Conservation (phyloP, 75 land plant genomes). For the Isoetes taiwanensis region DNA sequence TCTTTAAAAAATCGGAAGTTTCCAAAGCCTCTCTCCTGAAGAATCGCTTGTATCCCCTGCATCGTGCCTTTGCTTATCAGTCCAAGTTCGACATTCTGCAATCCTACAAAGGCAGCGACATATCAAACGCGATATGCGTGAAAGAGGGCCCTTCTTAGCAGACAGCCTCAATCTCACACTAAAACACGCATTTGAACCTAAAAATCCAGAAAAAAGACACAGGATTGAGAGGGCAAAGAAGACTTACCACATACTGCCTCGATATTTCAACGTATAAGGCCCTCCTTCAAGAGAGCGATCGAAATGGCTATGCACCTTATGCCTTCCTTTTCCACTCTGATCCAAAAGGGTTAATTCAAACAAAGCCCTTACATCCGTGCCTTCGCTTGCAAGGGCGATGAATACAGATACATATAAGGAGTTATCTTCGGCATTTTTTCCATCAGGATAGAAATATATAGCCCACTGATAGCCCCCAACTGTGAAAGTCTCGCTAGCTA, state of each 20-base stretch:
- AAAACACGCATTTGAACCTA: background rate
- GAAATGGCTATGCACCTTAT: constrained; percentile 68
- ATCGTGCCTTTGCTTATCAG: no score
- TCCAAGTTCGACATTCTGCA: no score
- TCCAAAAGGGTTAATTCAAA: constrained; percentile 65
- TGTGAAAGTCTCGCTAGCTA: constrained; percentile 63
- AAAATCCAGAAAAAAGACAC: background rate
- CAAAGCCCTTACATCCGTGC: constrained; percentile 72
- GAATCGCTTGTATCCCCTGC: constrained; percentile 8
- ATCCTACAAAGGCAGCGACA: no score
- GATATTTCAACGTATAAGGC: constrained; percentile 65
- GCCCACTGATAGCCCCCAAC: constrained; percentile 78
- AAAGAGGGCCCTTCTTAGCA: no score
- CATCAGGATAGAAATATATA: constrained; percentile 71
- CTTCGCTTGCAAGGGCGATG: constrained; percentile 68
- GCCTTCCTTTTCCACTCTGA: constrained; percentile 66
- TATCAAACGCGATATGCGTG: no score
- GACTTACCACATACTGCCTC: constrained; percentile 77
- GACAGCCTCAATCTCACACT: no score
- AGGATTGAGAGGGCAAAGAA: no score
- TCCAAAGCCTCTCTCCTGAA: constrained; percentile 1
- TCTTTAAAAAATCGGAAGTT: background rate
- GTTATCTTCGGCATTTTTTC: constrained; percentile 55
- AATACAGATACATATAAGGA: constrained; percentile 56
- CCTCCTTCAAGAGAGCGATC: constrained; percentile 54